phyloP scores from a whole-genome alignment of 352 stramenopile species.

The Blastocystis sp. region DNA sequence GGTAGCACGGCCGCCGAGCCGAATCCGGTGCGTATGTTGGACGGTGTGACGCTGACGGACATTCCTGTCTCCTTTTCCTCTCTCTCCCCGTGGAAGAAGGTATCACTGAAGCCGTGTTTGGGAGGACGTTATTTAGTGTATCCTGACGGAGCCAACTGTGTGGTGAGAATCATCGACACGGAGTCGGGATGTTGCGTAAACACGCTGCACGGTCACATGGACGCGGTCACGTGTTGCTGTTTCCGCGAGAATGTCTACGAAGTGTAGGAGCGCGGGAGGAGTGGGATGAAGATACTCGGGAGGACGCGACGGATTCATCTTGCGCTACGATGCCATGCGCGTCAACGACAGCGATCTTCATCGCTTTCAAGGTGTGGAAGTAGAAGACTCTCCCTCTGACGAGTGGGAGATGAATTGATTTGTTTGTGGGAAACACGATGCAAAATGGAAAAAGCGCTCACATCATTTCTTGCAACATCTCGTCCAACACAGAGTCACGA shows the following conservation, averaged over 20 bases:
- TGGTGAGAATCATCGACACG: background rate
- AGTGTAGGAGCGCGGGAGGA: background rate
- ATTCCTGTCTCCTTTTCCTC: background rate
- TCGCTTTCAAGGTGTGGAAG: background rate
- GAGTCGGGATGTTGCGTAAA: background rate
- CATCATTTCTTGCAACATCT: constrained; percentile 21
- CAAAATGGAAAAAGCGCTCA: background rate
- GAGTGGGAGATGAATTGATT: background rate
- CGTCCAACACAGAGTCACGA: background rate
- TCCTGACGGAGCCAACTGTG: background rate
- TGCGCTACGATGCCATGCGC: background rate
- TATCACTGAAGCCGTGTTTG: constrained; percentile 10
- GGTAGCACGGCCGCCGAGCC: background rate
- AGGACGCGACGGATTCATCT: constrained; percentile 28
- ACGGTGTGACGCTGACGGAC: background rate
- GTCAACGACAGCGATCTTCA: background rate
- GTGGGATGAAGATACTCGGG: constrained; percentile 1
- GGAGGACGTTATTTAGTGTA: background rate
- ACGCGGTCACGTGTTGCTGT: constrained; percentile 19
- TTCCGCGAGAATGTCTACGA: background rate
- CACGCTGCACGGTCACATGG: background rate
- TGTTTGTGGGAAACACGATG: too few relatives aligned
- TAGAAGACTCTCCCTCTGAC: background rate
- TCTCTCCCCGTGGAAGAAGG: background rate
- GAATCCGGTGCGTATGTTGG: background rate